Evolutionary conservation across 176 grass and related monocot species (phyloP), one percentile per base, ranked within the genome.

Genomic region (Dactylis glomerata): DNA sequence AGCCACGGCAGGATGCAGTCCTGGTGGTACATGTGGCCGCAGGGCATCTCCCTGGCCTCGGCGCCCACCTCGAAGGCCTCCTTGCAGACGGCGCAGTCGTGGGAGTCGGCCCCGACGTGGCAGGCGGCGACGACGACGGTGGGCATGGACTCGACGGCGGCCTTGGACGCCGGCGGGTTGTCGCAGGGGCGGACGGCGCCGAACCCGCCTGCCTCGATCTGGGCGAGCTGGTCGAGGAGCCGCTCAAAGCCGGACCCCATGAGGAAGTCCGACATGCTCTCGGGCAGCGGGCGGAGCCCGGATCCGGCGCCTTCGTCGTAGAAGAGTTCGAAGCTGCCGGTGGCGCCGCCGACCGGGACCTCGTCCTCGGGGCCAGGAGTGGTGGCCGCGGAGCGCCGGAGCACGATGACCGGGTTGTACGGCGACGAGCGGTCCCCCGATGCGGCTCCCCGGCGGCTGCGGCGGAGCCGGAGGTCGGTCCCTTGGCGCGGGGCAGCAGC

Each of bases 91-190:
- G 92, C 92, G 36, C 88, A 93, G 79, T 15, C 45, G 45, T 90
- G 88, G 26, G 82, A 78, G 12, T 93, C 88, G 19, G 30, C 55
- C n/a, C 66, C 84, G 32, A 86, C 55, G 64, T 93, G 88, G 58
- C 47, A 20, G 17, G 88, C 61, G 0, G 73, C 83, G 58, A 93
- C 88, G 30, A 56, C 51, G 3, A 86, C 20, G 54, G 74, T 84
- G 34, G 92, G 88, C 92, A 93, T 93, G 52, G 92, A 88, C 57
- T 93, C 82, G 8, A 93, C 73, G n/a, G 88, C 73, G 40, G 88
- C 83, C 47, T 90, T 93, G n/a, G 88, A 93, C 15, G 86, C 92
- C 5, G 92, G 82, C 3, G 82, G 91, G 19, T 90, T 15, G 45
- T 14, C 82, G 41, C 85, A 72, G 78, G 78, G 24, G 14, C 81